Evolutionary conservation across 768 basidiomycete species (phyloP).

Genomic region (Daedaleopsis nitida): DNA sequence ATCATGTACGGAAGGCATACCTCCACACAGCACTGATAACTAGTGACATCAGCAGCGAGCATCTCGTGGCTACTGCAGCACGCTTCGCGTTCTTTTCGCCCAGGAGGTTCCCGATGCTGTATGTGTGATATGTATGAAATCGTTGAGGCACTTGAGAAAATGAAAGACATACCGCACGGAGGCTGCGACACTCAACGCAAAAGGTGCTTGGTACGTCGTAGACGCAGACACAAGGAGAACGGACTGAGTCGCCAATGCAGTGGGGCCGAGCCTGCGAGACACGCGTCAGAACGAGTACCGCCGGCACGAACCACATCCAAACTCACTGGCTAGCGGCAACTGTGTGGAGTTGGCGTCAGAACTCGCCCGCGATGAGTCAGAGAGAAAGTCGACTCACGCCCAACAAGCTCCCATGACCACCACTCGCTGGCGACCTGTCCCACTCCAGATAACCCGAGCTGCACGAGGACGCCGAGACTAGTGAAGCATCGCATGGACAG

Average conservation of each 20-base stretch:
- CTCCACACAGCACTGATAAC: constrained; percentile 67
- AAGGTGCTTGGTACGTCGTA: constrained; percentile 82
- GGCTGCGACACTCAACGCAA: constrained; percentile 77
- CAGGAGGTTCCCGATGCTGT: constrained; percentile 84
- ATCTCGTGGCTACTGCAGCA: constrained; percentile 66
- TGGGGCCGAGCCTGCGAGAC: constrained; percentile 66
- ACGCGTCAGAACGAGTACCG: background rate
- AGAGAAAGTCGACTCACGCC: constrained; percentile 36
- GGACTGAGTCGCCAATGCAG: constrained; percentile 84
- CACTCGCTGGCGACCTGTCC: constrained; percentile 89
- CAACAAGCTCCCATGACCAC: constrained; percentile 96
- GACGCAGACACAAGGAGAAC: constrained; percentile 78
- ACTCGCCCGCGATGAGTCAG: background rate
- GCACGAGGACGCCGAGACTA: constrained; percentile 65
- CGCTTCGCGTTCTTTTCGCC: constrained; percentile 77
- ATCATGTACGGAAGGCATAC: constrained; percentile 33
- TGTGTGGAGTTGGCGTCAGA: constrained; percentile 22
- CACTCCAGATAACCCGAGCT: constrained; percentile 82
- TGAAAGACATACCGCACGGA: constrained; percentile 69
- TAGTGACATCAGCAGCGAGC: constrained; percentile 67
- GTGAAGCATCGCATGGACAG: constrained; percentile 64
- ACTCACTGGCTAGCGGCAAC: constrained; percentile 57
- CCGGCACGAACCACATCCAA: background rate
- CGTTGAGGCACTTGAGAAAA: background rate
- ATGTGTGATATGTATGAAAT: background rate